phyloP scores from a whole-genome alignment of 2,329 filamentous ascomycete species.

The Hypoxylon sp. region DNA sequence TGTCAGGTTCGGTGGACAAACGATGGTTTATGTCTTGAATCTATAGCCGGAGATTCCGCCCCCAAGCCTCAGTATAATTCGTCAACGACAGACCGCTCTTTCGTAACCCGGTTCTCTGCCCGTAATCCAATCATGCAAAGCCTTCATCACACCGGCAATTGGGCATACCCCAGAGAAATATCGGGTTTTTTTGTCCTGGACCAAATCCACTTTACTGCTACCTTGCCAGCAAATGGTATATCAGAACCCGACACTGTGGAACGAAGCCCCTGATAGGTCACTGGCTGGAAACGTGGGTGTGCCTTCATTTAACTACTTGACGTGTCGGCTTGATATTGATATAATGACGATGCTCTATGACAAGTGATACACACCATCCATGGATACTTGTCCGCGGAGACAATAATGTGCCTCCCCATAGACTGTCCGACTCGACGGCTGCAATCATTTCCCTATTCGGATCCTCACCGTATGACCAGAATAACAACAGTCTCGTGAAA shows the following conservation, averaged over 20 bases:
- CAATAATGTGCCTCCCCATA: constrained; percentile 7
- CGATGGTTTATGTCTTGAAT: neutral
- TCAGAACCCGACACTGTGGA: constrained; percentile 22
- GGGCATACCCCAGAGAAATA: constrained; percentile 14
- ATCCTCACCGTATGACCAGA: neutral
- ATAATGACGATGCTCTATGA: constrained; percentile 3
- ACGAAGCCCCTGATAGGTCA: constrained; percentile 25
- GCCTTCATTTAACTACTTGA: constrained; percentile 30
- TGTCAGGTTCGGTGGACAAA: constrained; percentile 3
- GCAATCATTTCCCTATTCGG: constrained; percentile 10
- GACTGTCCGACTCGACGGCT: neutral
- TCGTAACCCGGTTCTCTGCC: constrained; percentile 6
- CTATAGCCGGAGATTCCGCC: constrained; percentile 5
- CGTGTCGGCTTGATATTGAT: constrained; percentile 22
- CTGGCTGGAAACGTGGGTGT: constrained; percentile 3
- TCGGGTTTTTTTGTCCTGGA: constrained; percentile 3
- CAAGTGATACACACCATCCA: constrained; percentile 5
- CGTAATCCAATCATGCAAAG: constrained; percentile 19
- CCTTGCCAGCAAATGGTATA: constrained; percentile 11
- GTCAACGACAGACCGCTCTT: constrained; percentile 32
- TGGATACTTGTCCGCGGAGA: constrained; percentile 9
- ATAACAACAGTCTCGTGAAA: neutral
- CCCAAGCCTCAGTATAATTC: neutral
- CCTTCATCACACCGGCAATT: constrained; percentile 21
- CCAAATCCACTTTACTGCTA: constrained; percentile 13